Evolutionary conservation across 2,329 filamentous ascomycete species (phyloP).

Genomic region (Calonectria pseudoturangicola): DNA sequence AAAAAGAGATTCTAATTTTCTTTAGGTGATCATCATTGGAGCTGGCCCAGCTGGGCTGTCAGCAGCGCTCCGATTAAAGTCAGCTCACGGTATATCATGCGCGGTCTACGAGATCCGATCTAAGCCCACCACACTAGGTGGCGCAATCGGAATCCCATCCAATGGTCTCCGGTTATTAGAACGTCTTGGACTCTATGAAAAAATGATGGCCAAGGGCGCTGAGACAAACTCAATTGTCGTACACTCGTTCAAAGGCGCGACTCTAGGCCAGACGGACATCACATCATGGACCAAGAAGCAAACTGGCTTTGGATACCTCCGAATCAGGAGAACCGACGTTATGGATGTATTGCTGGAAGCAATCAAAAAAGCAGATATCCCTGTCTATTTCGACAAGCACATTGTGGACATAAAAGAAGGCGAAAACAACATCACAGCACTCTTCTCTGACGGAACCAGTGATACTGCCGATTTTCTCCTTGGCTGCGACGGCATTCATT

Average conservation of each 20-base stretch:
- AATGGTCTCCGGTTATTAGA: constrained; percentile 5
- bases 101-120: constrained; percentile 13
- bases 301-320: constrained; percentile 3
- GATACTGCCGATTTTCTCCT: neutral
- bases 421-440: neutral
- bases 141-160: neutral
- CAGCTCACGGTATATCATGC: constrained; percentile 7
- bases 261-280: neutral
- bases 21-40: constrained; percentile 10
- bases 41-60: constrained; percentile 16
- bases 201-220: neutral
- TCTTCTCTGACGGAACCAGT: neutral
- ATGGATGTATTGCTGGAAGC: constrained; percentile 8
- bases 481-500: constrained; percentile 17
- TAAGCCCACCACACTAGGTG: neutral
- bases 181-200: constrained; percentile 13
- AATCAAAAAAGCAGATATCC: neutral
- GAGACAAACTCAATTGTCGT: neutral
- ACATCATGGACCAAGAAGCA: neutral
- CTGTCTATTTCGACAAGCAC: constrained; percentile 1
- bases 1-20: neutral
- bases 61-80: neutral
- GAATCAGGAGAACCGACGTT: constrained; percentile 1
- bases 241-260: neutral
- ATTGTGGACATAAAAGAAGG: constrained; percentile 1